Base-by-base conservation (phyloP, 768 basidiomycete genomes). In the Tylopilus cervinicoccineus region DNA sequence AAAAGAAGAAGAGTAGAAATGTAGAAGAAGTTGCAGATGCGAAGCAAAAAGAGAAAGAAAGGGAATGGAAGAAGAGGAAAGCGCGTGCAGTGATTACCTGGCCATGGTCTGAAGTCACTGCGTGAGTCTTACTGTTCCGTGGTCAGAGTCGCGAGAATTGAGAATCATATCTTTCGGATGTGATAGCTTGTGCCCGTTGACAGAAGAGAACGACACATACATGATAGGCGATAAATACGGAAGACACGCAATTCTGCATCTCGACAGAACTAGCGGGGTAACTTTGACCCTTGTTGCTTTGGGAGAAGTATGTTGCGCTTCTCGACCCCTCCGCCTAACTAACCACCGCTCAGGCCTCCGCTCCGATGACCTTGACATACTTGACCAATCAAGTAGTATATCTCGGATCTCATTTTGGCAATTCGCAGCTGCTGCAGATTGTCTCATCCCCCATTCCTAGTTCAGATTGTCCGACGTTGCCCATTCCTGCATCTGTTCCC, bases 371-470 rank as follows among this genome's bases (percentile, higher is more conserved):
- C 11, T 60, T 95, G 50, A 81, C 86, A 1, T 85, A 91, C 56
- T 73, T 96, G 12, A 74, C 81, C 6, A 76, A 79, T 39, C 83
- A 88, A 62, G 67, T 78, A 9, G 53, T 93, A 8, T 95, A 84
- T 59, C 71, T 93, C 19, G 88, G 91, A 16, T 93, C 92, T 6
- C 86, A 91, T 55, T 71, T 78, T 14, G 90, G 89, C 16, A 83
- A 93, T 62, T 86, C 90, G 1, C 88, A 92, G 54, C 67, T 94
- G 10, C 57, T 93, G 2, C 74, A 77, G 43, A 77, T 95, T 46
- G 76, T 65, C 27, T 44, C 66, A 1, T 53, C 70, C 9, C 77
- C 83, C 0, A 52, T 70, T n/a, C 71, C 74, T 8, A 61, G 66
- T 12, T 53, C 68, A 10, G 68, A 71, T 14, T 44, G 57, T 4